Base-by-base conservation (phyloP, 208 protist species). In the Leishmania turanica region DNA sequence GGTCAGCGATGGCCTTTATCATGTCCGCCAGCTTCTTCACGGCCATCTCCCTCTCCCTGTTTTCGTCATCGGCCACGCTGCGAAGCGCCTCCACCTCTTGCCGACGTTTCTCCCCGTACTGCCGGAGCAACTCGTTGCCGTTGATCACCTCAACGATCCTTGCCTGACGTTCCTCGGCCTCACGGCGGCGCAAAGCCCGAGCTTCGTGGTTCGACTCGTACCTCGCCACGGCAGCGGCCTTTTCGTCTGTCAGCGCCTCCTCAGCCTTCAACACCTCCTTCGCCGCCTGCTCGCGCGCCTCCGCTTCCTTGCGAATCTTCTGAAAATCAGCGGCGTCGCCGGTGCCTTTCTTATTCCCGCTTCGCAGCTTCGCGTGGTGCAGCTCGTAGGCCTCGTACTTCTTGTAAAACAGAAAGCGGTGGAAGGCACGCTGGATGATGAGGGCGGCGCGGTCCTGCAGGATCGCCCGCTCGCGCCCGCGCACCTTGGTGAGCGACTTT, bases 351-450 rank as follows among this genome's bases (percentile, higher is more conserved):
- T 80, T 70, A 68, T 82, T 53, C 6, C 54, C 79, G 27, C 54
- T 77, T 60, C 84, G 77, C 60, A 92, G 51, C 77, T 84, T 85
- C 31, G 77, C 79, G 75, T 91, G 82, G 56, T 92, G 86, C 66
- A 85, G 71, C 71, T 91, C 84, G 58, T 92, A 85, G n/a, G 78
- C 75, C 34, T 77, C 70, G 40, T 91, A 83, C 82, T 89, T 91
- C 64, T 86, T 87, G 40, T 73, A 66, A 77, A 83, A 92, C 68
- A 88, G 71, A 19, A 72, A 82, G 49, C 87, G 89, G 74, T 84
- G 78, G 73, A 89, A 88, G 19, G 77, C 87, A 42, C 94, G 94
- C 68, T 92, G 88, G 17, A 96, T 85, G n/a, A 91, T 88, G 68
- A 92, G 73, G 13, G 92, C 92, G 21, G 89, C 84, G n/a, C 89